Evolutionary conservation across 495 filamentous ascomycete genomes (phyloP).

Genomic region (Penicillium longicatenatum): DNA sequence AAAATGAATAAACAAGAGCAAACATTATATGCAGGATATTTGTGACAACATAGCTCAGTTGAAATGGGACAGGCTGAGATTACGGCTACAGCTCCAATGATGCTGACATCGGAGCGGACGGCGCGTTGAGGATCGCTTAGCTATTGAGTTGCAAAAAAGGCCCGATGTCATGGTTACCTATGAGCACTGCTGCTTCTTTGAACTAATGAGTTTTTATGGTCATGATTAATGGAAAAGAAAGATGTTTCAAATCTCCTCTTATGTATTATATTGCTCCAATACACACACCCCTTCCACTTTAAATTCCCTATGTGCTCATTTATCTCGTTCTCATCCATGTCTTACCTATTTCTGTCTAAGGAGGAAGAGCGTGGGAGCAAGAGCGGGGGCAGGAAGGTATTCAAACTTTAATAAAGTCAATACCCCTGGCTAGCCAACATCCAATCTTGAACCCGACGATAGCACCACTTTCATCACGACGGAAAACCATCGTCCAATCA

Average conservation of each 20-base stretch:
- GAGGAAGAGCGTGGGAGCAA: too few relatives aligned
- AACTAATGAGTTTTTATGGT: not conserved
- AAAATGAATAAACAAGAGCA: constrained; percentile 26
- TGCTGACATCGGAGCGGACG: constrained; percentile 45
- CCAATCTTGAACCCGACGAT: constrained; percentile 28
- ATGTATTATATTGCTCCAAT: too few relatives aligned
- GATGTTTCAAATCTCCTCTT: too few relatives aligned
- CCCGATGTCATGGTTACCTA: not conserved
- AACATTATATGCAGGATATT: constrained; percentile 26
- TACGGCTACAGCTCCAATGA: constrained; percentile 28
- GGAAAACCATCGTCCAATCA: constrained; percentile 36
- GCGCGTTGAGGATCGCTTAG: constrained; percentile 29
- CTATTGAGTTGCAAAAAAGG: not conserved
- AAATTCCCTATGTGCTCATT: not conserved
- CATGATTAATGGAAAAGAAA: not conserved
- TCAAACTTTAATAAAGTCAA: constrained; percentile 24
- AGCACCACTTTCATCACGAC: constrained; percentile 20
- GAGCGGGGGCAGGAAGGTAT: too few relatives aligned
- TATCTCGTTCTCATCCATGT: not conserved
- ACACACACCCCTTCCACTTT: not conserved
- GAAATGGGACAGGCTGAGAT: constrained; percentile 28
- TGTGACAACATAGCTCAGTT: constrained; percentile 18
- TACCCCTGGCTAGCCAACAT: constrained; percentile 34
- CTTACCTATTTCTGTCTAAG: too few relatives aligned
- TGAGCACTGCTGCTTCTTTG: not conserved